Evolutionary conservation across 2,329 filamentous ascomycete genomes (phyloP).

Genomic region (Xylaria polymorpha): DNA sequence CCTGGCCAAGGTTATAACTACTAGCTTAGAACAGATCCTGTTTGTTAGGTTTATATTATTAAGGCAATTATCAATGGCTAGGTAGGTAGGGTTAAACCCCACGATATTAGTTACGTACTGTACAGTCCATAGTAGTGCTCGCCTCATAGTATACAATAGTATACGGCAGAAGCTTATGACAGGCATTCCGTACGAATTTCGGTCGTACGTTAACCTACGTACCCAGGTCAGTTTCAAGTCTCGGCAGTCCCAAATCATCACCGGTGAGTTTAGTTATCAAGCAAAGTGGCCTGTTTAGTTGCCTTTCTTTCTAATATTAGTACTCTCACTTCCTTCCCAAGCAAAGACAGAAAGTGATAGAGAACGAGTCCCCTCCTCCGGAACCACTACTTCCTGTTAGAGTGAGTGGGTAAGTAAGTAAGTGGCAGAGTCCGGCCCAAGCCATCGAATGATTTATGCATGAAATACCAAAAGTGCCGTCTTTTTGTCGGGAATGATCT

Average conservation of each 20-base stretch:
- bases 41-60: constrained; percentile 1
- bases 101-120: not conserved
- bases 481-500: not conserved
- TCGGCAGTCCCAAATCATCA: not conserved
- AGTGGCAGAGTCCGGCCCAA: constrained; percentile 19
- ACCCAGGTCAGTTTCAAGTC: not conserved
- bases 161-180: not conserved
- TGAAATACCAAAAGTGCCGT: not conserved
- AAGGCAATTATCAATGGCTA: not conserved
- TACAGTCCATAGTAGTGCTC: not conserved
- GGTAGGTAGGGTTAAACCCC: not conserved
- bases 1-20: too few species aligned
- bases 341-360: not conserved
- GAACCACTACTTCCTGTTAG: not conserved
- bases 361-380: not conserved
- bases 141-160: not conserved
- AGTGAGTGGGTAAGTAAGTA: not conserved
- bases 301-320: not conserved
- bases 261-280: constrained; percentile 1
- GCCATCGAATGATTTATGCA: constrained; percentile 25
- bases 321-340: not conserved
- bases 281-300: constrained; percentile 1
- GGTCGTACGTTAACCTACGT: not conserved
- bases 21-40: not conserved
- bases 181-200: too few species aligned